Conservation (phyloP, 495 filamentous ascomycete genomes). For the Lentithecium fluviatile region DNA sequence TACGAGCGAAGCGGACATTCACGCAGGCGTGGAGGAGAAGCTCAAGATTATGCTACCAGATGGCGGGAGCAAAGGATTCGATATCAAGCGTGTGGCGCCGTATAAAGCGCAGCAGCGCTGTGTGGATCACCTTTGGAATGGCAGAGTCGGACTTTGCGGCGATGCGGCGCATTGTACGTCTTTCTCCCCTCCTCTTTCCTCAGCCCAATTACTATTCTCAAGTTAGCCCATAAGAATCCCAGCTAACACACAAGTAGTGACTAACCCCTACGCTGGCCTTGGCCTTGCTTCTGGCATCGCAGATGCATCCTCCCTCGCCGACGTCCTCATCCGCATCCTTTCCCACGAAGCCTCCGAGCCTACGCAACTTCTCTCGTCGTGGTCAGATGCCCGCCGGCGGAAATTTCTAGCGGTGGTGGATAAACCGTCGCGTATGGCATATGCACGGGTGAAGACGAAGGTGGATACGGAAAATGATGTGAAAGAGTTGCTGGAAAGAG, state of each 20-base stretch:
- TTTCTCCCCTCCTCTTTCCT: neutral
- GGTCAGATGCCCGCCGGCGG: slow-evolving; percentile 28
- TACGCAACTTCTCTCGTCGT: slow-evolving; percentile 29
- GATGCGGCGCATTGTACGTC: slow-evolving; percentile 27
- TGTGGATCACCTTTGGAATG: slow-evolving; percentile 18
- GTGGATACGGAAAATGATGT: slow-evolving; percentile 16
- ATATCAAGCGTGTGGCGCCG: slow-evolving; percentile 20
- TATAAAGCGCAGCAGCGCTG: slow-evolving; percentile 27
- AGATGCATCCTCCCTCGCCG: slow-evolving; percentile 17
- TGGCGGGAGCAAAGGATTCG: slow-evolving; percentile 7
- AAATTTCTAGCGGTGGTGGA: slow-evolving; percentile 36
- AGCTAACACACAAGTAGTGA: slow-evolving; percentile 7
- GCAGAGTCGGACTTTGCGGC: slow-evolving; percentile 16
- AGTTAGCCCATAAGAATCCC: slow-evolving; percentile 7
- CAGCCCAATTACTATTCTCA: too few species aligned
- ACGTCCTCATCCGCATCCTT: slow-evolving; percentile 11
- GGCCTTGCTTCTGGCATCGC: slow-evolving; percentile 28
- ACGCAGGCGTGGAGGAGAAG: slow-evolving; percentile 3
- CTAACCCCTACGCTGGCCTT: slow-evolving; percentile 22
- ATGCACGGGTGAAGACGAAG: slow-evolving; percentile 19
- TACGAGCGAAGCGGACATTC: slow-evolving; percentile 6
- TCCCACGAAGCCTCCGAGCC: neutral
- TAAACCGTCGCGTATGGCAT: slow-evolving; percentile 24
- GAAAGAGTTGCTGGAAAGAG: slow-evolving; percentile 18
- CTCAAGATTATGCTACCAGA: slow-evolving; percentile 16